These are phyloP conservation scores for Sporothrix humicola DNA, from an alignment of 2,329 filamentous ascomycete genomes.

Conservation along the genomic window DNA sequence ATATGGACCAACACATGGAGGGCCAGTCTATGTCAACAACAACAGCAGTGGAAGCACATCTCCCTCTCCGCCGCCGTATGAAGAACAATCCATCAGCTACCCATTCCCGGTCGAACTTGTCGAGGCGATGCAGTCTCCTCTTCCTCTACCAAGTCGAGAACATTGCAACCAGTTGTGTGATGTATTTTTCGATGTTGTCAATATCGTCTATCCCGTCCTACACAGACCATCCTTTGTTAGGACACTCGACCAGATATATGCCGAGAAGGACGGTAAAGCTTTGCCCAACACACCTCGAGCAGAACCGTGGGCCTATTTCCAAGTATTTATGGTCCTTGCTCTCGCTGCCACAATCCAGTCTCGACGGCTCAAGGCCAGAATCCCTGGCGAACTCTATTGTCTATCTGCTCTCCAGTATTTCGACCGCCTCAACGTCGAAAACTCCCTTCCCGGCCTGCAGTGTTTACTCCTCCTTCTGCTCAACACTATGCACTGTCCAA, in stretches of 20 bases:
- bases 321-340: not conserved
- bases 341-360: slow-evolving; percentile 1
- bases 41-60: slow-evolving; percentile 8
- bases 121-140: slow-evolving; percentile 2
- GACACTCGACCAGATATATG: slow-evolving; percentile 14
- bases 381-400: slow-evolving; percentile 11
- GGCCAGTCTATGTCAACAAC: not conserved
- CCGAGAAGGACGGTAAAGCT: not conserved
- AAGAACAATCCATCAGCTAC: slow-evolving; percentile 15
- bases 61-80: not conserved
- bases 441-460: not conserved
- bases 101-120: slow-evolving; percentile 7
- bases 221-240: not conserved
- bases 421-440: slow-evolving; percentile 10
- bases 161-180: slow-evolving; percentile 14
- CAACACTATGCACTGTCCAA: slow-evolving; percentile 12
- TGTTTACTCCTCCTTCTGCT: not conserved
- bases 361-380: slow-evolving; percentile 5
- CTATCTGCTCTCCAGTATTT: slow-evolving; percentile 5
- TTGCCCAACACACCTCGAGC: too few relatives aligned
- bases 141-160: not conserved
- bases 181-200: slow-evolving; percentile 54
- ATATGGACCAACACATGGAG: not conserved
- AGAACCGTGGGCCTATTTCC: slow-evolving; percentile 11
- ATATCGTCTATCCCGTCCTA: slow-evolving; percentile 48